A percentile compares a stretch with the other conserved stretches of the same genome.
Evolutionary conservation across 2,329 filamentous ascomycete species (phyloP).

Genomic region (Aspergillus tanneri): DNA sequence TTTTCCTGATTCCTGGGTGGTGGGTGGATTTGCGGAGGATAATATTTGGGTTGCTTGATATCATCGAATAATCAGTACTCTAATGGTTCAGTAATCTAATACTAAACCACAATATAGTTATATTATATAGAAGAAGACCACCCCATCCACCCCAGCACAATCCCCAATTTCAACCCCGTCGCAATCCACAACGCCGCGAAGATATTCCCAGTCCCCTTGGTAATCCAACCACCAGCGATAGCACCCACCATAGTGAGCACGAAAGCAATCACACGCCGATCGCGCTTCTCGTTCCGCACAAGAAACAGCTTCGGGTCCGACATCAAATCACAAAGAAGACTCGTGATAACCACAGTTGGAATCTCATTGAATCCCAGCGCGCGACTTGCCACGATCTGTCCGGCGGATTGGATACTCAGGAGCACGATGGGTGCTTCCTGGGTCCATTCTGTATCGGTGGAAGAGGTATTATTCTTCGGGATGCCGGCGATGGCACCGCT

Average conservation of each 20-base stretch:
- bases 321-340: slow-evolving; percentile 32
- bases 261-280: slow-evolving; percentile 29
- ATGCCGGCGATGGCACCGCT: slow-evolving; percentile 25
- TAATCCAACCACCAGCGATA: slow-evolving; percentile 31
- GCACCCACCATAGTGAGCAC: slow-evolving; percentile 27
- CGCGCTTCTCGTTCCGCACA: slow-evolving; percentile 28
- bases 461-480: background rate
- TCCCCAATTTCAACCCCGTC: slow-evolving; percentile 25
- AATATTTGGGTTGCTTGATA: slow-evolving; percentile 19
- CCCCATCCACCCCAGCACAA: slow-evolving; percentile 26
- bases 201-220: slow-evolving; percentile 25
- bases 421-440: slow-evolving; percentile 32
- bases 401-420: slow-evolving; percentile 33
- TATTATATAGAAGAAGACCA: too few species aligned
- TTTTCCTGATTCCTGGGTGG: slow-evolving; percentile 27
- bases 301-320: slow-evolving; percentile 30
- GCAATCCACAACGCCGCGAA: slow-evolving; percentile 26
- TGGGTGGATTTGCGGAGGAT: slow-evolving; percentile 20
- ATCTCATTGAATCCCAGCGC: slow-evolving; percentile 31
- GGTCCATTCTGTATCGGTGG: slow-evolving; percentile 18
- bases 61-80: too few species aligned
- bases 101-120: too few species aligned
- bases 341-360: slow-evolving; percentile 36
- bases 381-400: slow-evolving; percentile 32
- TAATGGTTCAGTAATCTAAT: too few species aligned